Conservation (phyloP, 1,284 basidiomycete species). For the Sporisorium iseilematis-ciliati region DNA sequence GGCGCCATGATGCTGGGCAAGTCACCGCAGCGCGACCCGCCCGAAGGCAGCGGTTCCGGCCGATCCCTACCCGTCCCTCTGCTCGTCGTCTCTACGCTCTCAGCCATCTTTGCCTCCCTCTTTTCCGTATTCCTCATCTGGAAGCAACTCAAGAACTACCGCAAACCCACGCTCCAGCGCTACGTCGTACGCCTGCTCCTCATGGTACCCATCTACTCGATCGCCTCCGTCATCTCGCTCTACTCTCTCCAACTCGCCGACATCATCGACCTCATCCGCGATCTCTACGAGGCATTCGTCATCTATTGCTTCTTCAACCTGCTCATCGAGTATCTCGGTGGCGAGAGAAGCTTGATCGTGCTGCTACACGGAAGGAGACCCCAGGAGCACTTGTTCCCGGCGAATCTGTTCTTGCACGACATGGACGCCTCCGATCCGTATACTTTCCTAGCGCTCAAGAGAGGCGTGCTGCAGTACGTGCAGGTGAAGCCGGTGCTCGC, state of each 20-base stretch:
- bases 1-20: conserved; percentile 10
- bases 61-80: conserved; percentile 73
- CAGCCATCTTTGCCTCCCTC: conserved; percentile 76
- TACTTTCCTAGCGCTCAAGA: conserved; percentile 91
- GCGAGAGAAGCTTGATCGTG: conserved; percentile 90
- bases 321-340: conserved; percentile 81
- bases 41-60: conserved; percentile 71
- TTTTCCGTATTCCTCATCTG: conserved; percentile 86
- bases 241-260: conserved; percentile 95
- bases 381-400: conserved; percentile 86
- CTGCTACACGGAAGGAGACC: conserved; percentile 89
- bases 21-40: conserved; percentile 17
- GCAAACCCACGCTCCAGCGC: conserved; percentile 72
- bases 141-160: conserved; percentile 80
- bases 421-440: conserved; percentile 74
- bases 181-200: conserved; percentile 96
- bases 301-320: conserved; percentile 79
- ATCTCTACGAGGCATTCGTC: conserved; percentile 97
- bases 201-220: conserved; percentile 94
- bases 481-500: conserved; percentile 94
- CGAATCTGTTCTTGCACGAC: conserved; percentile 71
- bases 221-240: conserved; percentile 90
- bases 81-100: conserved; percentile 75
- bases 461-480: conserved; percentile 96
- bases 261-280: conserved; percentile 92